These are phyloP conservation scores for Diplodia sapinea DNA, from an alignment of 2,329 filamentous ascomycete genomes.

Conservation along the genomic window DNA sequence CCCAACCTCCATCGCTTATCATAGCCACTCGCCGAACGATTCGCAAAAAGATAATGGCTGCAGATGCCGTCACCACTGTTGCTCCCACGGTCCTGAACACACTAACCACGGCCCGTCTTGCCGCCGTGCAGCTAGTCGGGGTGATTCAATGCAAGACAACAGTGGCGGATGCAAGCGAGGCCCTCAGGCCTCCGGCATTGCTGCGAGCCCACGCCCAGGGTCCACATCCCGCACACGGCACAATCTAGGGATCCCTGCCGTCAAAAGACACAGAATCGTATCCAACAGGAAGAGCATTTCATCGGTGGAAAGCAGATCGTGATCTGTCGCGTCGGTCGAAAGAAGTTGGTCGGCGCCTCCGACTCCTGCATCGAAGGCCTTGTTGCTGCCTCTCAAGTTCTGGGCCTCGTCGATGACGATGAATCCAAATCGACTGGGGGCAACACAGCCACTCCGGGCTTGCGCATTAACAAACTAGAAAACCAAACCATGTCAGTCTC, in stretches of 20 bases:
- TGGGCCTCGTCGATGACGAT: background rate
- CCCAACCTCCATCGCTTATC: slow-evolving; percentile 6
- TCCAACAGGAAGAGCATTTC: slow-evolving; percentile 6
- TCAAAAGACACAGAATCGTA: background rate
- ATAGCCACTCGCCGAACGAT: slow-evolving; percentile 5
- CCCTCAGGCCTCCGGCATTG: background rate
- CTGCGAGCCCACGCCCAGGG: background rate
- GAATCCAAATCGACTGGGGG: background rate
- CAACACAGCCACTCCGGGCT: slow-evolving; percentile 9
- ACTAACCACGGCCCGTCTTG: slow-evolving; percentile 19
- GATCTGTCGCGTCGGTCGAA: slow-evolving; percentile 4
- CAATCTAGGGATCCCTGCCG: background rate
- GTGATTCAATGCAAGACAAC: background rate
- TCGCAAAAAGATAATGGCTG: slow-evolving; percentile 17
- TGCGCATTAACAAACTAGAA: slow-evolving; percentile 14
- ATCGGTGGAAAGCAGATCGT: background rate
- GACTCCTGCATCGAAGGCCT: background rate
- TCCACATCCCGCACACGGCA: slow-evolving; percentile 4
- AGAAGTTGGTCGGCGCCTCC: background rate
- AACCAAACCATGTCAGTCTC: slow-evolving; percentile 4
- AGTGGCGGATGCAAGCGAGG: slow-evolving; percentile 7
- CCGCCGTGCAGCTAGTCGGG: slow-evolving; percentile 4
- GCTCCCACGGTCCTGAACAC: slow-evolving; percentile 11
- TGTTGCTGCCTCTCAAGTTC: background rate
- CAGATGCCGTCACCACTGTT: slow-evolving; percentile 11